These are phyloP conservation scores for Dothideomycetes sp. DNA, from an alignment of 2,329 filamentous ascomycete genomes.

Conservation along the genomic window DNA sequence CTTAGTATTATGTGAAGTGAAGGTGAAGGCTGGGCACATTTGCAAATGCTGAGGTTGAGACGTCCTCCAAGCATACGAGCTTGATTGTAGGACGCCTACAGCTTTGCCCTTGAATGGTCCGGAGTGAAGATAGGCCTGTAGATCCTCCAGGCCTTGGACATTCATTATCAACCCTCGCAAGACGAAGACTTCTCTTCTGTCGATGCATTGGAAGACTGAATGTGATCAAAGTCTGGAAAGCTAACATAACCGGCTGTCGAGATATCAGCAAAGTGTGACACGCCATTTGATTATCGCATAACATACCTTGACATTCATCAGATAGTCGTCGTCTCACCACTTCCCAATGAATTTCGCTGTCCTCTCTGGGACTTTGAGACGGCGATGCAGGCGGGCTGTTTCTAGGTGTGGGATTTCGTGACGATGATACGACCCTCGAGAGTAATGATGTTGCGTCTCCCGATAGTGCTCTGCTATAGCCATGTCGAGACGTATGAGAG, in stretches of 20 bases:
- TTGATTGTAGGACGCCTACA: no score
- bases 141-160: no score
- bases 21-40: no score
- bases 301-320: constrained; percentile 7
- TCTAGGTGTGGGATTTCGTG: constrained; percentile 1
- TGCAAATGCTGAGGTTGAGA: no score
- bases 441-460: constrained; percentile 3
- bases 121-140: no score
- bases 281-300: neutral
- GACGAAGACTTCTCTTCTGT: neutral
- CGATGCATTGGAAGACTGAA: neutral
- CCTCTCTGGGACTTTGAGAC: constrained; percentile 3
- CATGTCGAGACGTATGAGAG: constrained; percentile 15
- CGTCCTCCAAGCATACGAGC: no score
- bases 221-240: constrained; percentile 9
- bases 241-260: constrained; percentile 8
- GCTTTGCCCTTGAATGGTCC: no score
- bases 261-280: no score
- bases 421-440: constrained; percentile 7
- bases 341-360: constrained; percentile 6
- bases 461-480: neutral
- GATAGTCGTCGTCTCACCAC: constrained; percentile 7
- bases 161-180: no score
- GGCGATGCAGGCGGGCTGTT: constrained; percentile 7
- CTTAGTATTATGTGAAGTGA: no score